Conservation (phyloP, 768 basidiomycete genomes). For the Serendipita indica region DNA sequence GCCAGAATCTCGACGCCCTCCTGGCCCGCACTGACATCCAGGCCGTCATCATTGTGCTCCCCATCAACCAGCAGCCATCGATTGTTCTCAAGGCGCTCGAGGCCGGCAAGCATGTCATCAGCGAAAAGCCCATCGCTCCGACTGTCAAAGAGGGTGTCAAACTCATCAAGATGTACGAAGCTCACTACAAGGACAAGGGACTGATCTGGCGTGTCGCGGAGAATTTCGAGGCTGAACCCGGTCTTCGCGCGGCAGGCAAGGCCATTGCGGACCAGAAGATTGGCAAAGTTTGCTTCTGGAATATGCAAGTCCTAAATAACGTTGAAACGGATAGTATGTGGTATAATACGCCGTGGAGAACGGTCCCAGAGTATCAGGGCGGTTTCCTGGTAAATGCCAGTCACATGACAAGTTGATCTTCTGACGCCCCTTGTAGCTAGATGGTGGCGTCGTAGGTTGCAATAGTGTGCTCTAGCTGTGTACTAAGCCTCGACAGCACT, state of each 20-base stretch:
- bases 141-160: slow-evolving; percentile 48
- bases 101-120: slow-evolving; percentile 77
- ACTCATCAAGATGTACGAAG: slow-evolving; percentile 53
- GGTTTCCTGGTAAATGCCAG: slow-evolving; percentile 54
- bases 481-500: slow-evolving; percentile 34
- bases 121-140: slow-evolving; percentile 75
- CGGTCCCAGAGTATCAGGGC: slow-evolving; percentile 69
- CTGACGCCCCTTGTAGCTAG: slow-evolving; percentile 35
- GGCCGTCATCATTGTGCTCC: slow-evolving; percentile 61
- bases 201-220: slow-evolving; percentile 72
- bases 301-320: slow-evolving; percentile 34
- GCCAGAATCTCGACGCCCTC: slow-evolving; percentile 43
- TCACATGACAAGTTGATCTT: background rate
- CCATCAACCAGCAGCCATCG: slow-evolving; percentile 58
- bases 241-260: slow-evolving; percentile 31
- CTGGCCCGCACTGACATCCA: slow-evolving; percentile 53
- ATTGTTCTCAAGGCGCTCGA: slow-evolving; percentile 47
- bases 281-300: slow-evolving; percentile 58
- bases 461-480: background rate
- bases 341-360: slow-evolving; percentile 75
- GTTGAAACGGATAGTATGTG: slow-evolving; percentile 53
- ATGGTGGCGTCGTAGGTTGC: slow-evolving; percentile 56
- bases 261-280: slow-evolving; percentile 46
- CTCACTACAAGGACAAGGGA: slow-evolving; percentile 44
- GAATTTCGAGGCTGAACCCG: slow-evolving; percentile 59